Evolutionary conservation across 345 rosid species (phyloP).

Genomic region (Sisymbrium altissimum): DNA sequence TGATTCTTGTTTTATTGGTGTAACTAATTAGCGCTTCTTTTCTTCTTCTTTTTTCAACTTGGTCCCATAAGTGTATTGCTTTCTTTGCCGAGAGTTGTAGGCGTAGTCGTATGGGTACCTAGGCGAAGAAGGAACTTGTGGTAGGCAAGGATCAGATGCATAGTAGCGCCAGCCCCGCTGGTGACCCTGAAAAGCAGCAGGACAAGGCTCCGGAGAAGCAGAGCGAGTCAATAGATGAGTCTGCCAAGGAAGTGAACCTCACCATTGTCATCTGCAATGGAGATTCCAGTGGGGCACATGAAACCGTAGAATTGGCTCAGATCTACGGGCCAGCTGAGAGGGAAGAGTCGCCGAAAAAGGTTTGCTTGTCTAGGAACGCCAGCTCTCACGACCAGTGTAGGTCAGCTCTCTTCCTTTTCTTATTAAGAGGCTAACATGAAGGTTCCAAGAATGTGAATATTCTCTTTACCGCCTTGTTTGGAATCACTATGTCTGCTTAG

Average conservation of each 20-base stretch:
- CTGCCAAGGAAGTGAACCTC: conserved; percentile 20
- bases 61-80: background rate
- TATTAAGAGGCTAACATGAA: background rate
- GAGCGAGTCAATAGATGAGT: conserved; percentile 20
- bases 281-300: conserved; percentile 32
- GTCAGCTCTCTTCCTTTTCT: background rate
- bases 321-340: conserved; percentile 23
- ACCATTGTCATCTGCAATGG: conserved; percentile 51
- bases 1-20: background rate
- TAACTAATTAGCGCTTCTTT: background rate
- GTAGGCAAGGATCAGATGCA: conserved; percentile 38
- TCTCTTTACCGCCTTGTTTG: background rate
- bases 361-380: conserved; percentile 44
- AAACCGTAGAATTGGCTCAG: conserved; percentile 16
- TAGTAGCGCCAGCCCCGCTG: conserved; percentile 21
- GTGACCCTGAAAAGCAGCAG: conserved; percentile 55
- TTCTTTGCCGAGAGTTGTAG: background rate
- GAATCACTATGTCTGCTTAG: background rate
- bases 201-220: conserved; percentile 24
- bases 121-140: background rate
- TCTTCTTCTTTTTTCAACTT: background rate
- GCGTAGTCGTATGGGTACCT: background rate
- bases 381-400: conserved; percentile 84
- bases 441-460: background rate
- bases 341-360: conserved; percentile 52